Evolutionary conservation across 768 basidiomycete species (phyloP).

Genomic region (Tulasnella sp.): DNA sequence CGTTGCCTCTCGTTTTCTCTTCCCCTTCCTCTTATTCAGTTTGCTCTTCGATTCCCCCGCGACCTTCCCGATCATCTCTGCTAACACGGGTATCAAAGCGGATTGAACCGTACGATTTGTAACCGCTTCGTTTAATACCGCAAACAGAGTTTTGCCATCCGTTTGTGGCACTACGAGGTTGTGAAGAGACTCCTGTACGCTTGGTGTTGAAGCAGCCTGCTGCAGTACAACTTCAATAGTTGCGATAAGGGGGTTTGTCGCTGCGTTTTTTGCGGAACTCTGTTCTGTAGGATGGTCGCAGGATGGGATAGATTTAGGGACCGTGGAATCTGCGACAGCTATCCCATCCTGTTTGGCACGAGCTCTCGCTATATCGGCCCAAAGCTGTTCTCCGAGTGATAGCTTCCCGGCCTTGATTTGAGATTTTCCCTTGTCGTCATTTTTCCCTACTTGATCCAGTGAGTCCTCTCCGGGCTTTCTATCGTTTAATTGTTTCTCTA

Average conservation of each 20-base stretch:
- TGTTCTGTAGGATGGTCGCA: slow-evolving; percentile 6
- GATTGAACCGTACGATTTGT: not conserved
- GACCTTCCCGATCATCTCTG: not conserved
- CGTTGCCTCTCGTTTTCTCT: not conserved
- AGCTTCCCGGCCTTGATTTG: not conserved
- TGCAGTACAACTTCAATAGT: slow-evolving; percentile 36
- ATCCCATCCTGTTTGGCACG: slow-evolving; percentile 31
- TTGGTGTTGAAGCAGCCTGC: slow-evolving; percentile 42
- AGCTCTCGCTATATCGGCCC: slow-evolving; percentile 60
- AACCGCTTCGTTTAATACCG: slow-evolving; percentile 31
- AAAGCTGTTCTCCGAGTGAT: slow-evolving; percentile 56
- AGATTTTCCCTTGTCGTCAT: not conserved
- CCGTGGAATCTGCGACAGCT: slow-evolving; percentile 8
- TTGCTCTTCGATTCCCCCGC: not conserved
- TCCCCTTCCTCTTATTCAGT: slow-evolving; percentile 38
- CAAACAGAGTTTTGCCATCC: slow-evolving; percentile 40
- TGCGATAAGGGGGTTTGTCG: slow-evolving; percentile 11
- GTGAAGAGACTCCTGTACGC: slow-evolving; percentile 42
- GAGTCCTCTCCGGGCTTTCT: no score
- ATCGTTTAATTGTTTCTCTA: no score
- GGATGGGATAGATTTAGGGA: not conserved
- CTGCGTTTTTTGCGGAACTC: slow-evolving; percentile 5
- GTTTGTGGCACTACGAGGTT: slow-evolving; percentile 38
- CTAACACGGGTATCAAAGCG: not conserved
- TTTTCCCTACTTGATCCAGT: no score